Conservation (phyloP, 2,329 filamentous ascomycete species). For the Apiospora pterosperma region DNA sequence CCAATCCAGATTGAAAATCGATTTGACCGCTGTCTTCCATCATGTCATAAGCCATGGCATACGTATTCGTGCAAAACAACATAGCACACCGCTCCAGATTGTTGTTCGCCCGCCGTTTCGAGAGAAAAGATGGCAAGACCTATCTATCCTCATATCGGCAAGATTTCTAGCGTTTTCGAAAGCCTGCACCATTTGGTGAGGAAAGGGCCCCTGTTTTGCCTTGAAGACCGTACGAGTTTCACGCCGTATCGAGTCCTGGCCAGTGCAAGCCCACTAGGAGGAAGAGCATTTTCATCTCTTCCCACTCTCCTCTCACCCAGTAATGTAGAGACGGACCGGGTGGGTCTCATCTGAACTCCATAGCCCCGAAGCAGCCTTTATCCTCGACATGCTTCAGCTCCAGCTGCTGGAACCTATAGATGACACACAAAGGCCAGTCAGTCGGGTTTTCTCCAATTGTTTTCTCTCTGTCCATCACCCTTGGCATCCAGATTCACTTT, state of each 20-base stretch:
- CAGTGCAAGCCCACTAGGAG: background rate
- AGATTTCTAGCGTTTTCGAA: background rate
- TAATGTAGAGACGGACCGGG: background rate
- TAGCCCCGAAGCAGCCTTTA: slow-evolving; percentile 75
- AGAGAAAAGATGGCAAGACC: background rate
- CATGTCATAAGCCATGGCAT: background rate
- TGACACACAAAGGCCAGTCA: background rate
- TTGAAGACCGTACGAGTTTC: background rate
- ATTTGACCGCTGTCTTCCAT: background rate
- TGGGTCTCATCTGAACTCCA: slow-evolving; percentile 65
- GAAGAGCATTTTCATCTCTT: too few species aligned
- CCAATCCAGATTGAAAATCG: background rate
- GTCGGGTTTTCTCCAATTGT: background rate
- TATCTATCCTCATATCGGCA: background rate
- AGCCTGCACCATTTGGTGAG: background rate
- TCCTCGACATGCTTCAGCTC: slow-evolving; percentile 87
- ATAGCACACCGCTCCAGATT: background rate
- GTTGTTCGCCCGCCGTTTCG: background rate
- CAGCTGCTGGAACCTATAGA: slow-evolving; percentile 81
- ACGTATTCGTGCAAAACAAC: background rate
- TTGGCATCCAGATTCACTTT: background rate
- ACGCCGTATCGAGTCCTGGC: background rate
- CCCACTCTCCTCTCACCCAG: background rate
- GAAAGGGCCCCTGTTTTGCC: background rate
- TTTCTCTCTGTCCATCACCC: slow-evolving; percentile 6